Evolutionary conservation across 305 asterid genomes (phyloP).

Genomic region (Striga hermonthica): DNA sequence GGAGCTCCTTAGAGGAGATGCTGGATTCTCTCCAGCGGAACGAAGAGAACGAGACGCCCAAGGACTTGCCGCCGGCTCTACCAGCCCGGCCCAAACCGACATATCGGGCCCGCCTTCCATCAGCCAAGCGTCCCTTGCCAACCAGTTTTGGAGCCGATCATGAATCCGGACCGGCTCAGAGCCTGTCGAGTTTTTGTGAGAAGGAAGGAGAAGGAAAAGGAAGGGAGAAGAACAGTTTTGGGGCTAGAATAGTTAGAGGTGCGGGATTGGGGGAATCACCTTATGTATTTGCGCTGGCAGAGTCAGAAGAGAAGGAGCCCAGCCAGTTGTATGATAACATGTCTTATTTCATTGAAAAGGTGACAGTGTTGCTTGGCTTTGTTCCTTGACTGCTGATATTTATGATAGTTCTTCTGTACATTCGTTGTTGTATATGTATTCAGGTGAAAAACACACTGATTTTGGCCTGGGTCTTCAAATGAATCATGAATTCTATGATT

Average conservation of each 20-base stretch:
- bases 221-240: conserved; percentile 41
- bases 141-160: conserved; percentile 33
- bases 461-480: conserved; percentile 21
- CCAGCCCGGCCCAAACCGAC: conserved; percentile 70
- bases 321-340: conserved; percentile 45
- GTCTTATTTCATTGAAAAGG: conserved; percentile 63
- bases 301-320: conserved; percentile 29
- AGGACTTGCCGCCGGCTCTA: conserved; percentile 78
- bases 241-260: conserved; percentile 45
- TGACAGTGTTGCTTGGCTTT: conserved; percentile 24
- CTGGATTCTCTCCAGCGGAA: conserved; percentile 71
- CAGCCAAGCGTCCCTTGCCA: conserved; percentile 56
- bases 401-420: conserved; percentile 10
- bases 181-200: conserved; percentile 18
- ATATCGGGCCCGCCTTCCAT: conserved; percentile 71
- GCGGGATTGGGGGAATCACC: conserved; percentile 53
- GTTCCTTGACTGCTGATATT: conserved; percentile 8
- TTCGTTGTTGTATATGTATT: conserved; percentile 1
- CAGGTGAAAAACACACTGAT: conserved; percentile 9
- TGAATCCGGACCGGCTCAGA: conserved; percentile 35
- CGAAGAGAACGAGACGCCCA: conserved; percentile 58
- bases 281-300: conserved; percentile 33
- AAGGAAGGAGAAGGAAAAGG: conserved; percentile 34
- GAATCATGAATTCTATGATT: neutral
- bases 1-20: conserved; percentile 97